Evolutionary conservation across 2,329 filamentous ascomycete genomes (phyloP).

Genomic region (Pyricularia pennisetigena): DNA sequence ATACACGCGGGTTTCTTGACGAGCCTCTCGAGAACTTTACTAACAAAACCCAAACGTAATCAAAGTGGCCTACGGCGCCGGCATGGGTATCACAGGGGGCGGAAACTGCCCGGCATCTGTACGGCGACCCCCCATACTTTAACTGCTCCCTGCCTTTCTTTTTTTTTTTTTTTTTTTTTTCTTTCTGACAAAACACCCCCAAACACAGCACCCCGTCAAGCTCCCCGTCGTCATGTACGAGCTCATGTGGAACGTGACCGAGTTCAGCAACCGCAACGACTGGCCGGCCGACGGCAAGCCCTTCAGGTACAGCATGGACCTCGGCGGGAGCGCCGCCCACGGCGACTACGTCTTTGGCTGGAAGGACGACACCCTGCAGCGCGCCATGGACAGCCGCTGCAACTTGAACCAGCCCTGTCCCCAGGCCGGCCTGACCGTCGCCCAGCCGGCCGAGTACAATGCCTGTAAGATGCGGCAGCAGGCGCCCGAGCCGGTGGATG

Average conservation of each 20-base stretch:
- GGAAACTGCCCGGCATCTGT: constrained; percentile 32
- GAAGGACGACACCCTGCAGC: constrained; percentile 37
- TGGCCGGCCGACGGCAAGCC: constrained; percentile 33
- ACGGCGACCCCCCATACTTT: no score
- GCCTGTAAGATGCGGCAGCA: constrained; percentile 34
- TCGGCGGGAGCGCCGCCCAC: constrained; percentile 35
- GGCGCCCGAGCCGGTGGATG: constrained; percentile 37
- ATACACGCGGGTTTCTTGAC: no score
- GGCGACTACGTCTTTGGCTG: constrained; percentile 43
- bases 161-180: no score
- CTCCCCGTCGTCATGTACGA: constrained; percentile 39
- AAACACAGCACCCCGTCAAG: constrained; percentile 28
- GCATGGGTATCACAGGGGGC: constrained; percentile 32
- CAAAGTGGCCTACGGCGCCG: constrained; percentile 30
- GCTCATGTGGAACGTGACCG: constrained; percentile 34
- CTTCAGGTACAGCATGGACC: constrained; percentile 33
- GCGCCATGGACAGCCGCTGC: constrained; percentile 35
- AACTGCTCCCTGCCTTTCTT: no score
- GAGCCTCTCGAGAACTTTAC: neutral
- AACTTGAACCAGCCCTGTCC: constrained; percentile 33
- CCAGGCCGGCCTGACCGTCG: constrained; percentile 31
- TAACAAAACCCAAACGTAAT: neutral
- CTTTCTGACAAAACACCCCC: no score
- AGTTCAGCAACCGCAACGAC: constrained; percentile 29
- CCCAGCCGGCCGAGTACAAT: constrained; percentile 33